Conservation (phyloP, 1,284 basidiomycete species). For the Melampsora larici-populina region DNA sequence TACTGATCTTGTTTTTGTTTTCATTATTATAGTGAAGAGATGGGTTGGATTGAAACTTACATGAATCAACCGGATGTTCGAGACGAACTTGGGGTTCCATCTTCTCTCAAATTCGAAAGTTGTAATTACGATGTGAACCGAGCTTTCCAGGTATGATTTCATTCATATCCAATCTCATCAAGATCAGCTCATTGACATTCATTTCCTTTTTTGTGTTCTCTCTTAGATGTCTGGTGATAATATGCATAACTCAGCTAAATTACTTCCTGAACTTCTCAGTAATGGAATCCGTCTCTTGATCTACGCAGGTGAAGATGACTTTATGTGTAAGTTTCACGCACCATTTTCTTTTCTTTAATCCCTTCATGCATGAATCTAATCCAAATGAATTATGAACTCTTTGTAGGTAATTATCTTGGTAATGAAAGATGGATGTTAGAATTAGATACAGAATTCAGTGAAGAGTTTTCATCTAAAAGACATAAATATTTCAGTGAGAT, state of each 20-base stretch:
- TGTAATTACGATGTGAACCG: constrained; percentile 61
- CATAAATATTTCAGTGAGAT: constrained; percentile 30
- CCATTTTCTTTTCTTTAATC: background rate
- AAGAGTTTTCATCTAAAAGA: constrained; percentile 60
- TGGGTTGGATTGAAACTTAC: constrained; percentile 74
- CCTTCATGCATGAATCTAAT: background rate
- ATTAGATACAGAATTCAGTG: constrained; percentile 60
- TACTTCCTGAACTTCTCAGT: constrained; percentile 71
- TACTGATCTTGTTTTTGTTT: background rate
- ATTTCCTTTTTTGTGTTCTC: background rate
- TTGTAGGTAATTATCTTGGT: constrained; percentile 55
- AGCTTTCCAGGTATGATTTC: constrained; percentile 49
- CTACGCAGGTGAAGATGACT: constrained; percentile 80
- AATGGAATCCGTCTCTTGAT: constrained; percentile 72
- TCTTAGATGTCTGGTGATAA: constrained; percentile 62
- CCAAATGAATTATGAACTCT: constrained; percentile 59
- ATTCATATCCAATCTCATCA: constrained; percentile 44
- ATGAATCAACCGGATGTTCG: constrained; percentile 70
- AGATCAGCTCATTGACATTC: constrained; percentile 46
- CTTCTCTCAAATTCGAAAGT: constrained; percentile 62
- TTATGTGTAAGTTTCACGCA: constrained; percentile 55
- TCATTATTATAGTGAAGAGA: constrained; percentile 56
- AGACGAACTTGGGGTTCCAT: constrained; percentile 67
- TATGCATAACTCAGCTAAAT: constrained; percentile 69
- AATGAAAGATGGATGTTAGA: constrained; percentile 51